phyloP scores from a whole-genome alignment of 2,329 filamentous ascomycete species.

The Cordyceps militaris region DNA sequence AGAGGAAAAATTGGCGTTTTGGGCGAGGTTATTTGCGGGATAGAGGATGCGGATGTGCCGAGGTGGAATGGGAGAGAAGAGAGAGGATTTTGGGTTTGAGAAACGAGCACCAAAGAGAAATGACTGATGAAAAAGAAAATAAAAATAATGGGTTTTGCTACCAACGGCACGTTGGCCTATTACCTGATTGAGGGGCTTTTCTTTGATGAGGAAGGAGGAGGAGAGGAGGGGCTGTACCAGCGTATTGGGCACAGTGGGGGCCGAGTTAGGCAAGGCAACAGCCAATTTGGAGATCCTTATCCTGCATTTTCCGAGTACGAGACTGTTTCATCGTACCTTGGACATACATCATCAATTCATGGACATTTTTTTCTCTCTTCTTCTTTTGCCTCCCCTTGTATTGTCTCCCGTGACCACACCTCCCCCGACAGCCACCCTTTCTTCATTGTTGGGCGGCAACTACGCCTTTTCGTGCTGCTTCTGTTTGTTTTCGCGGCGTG shows the following conservation, averaged over 20 bases:
- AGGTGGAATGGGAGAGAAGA: background rate
- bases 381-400: no score
- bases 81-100: background rate
- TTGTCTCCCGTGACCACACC: no score
- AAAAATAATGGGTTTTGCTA: slow-evolving; percentile 1
- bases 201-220: background rate
- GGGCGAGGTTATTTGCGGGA: background rate
- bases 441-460: no score
- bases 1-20: background rate
- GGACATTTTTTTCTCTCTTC: background rate
- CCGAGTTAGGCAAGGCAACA: background rate
- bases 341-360: background rate
- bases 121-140: background rate
- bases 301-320: slow-evolving; percentile 10
- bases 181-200: slow-evolving; percentile 2
- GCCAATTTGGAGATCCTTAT: background rate
- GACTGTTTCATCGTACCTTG: background rate
- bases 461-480: background rate
- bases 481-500: background rate
- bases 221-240: background rate
- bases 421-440: no score
- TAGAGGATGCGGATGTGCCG: background rate
- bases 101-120: background rate
- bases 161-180: background rate
- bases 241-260: background rate